phyloP scores from a whole-genome alignment of 2,329 filamentous ascomycete genomes.

The Penicillium sp. region DNA sequence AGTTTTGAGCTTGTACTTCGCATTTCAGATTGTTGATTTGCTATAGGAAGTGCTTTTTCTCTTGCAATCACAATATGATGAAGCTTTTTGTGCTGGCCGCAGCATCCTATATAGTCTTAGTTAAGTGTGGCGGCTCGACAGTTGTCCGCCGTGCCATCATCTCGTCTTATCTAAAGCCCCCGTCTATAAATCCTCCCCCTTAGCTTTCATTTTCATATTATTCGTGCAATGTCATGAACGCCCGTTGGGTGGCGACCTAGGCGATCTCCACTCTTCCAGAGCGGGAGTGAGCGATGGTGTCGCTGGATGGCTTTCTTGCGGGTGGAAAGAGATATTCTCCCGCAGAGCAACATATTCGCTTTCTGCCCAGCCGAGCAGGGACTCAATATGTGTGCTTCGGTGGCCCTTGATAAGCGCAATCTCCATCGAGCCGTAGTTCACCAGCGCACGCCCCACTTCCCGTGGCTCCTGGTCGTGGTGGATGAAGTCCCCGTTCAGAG shows the following conservation, averaged over 20 bases:
- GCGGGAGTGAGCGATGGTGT: slow-evolving; percentile 29
- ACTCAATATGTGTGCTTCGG: slow-evolving; percentile 77
- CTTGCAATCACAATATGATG: not conserved
- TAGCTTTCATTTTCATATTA: not conserved
- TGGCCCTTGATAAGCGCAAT: slow-evolving; percentile 82
- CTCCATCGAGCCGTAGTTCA: slow-evolving; percentile 89
- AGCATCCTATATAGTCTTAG: not conserved
- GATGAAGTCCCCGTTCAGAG: slow-evolving; percentile 44
- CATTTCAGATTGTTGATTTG: not conserved
- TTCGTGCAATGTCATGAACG: not conserved
- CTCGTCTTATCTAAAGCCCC: not conserved
- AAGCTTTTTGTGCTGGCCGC: slow-evolving; percentile 1
- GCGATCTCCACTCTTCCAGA: slow-evolving; percentile 25
- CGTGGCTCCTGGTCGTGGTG: slow-evolving; percentile 48
- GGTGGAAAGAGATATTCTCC: slow-evolving; percentile 75
- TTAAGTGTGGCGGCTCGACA: not conserved
- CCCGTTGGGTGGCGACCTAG: not conserved
- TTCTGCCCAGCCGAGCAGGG: slow-evolving; percentile 84
- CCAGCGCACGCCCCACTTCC: slow-evolving; percentile 85
- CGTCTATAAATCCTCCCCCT: not conserved
- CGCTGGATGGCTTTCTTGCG: slow-evolving; percentile 24
- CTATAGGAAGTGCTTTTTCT: not conserved
- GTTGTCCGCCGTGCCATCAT: not conserved
- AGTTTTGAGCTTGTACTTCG: not conserved
- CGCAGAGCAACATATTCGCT: slow-evolving; percentile 90